Evolutionary conservation across 208 protist genomes (phyloP).

Genomic region (Leishmania major): DNA sequence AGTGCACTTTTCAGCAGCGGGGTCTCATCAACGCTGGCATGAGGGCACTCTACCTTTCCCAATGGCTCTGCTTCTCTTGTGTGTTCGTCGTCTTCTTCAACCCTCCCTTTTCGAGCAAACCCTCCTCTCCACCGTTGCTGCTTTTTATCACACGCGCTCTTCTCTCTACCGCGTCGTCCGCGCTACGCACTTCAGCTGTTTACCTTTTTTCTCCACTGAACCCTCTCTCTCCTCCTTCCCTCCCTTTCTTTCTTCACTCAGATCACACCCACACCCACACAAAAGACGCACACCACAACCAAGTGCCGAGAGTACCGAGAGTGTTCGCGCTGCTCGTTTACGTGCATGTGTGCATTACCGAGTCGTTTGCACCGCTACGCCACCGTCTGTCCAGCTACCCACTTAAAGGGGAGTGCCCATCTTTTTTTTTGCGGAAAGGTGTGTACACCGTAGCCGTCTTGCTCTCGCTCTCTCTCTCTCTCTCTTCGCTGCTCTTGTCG

Average conservation of each 20-base stretch:
- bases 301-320: not conserved
- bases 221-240: not conserved
- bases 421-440: not conserved
- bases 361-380: not conserved
- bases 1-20: not conserved
- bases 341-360: constrained; percentile 3
- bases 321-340: not conserved
- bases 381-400: not conserved
- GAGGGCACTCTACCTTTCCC: not conserved
- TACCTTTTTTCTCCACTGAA: constrained; percentile 3
- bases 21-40: not conserved
- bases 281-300: not conserved
- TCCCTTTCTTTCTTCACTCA: constrained; percentile 1
- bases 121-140: not conserved
- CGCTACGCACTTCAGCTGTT: not conserved
- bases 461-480: not conserved
- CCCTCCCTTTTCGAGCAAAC: not conserved
- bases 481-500: constrained; percentile 9
- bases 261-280: not conserved
- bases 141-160: not conserved
- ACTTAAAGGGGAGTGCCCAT: not conserved
- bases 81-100: not conserved
- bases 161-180: not conserved
- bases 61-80: not conserved
- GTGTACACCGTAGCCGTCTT: not conserved